Percentiles rank a stretch among this genome's conserved stretches.
Conservation (phyloP, 495 filamentous ascomycete genomes). For the Aspergillus ellipticus region DNA sequence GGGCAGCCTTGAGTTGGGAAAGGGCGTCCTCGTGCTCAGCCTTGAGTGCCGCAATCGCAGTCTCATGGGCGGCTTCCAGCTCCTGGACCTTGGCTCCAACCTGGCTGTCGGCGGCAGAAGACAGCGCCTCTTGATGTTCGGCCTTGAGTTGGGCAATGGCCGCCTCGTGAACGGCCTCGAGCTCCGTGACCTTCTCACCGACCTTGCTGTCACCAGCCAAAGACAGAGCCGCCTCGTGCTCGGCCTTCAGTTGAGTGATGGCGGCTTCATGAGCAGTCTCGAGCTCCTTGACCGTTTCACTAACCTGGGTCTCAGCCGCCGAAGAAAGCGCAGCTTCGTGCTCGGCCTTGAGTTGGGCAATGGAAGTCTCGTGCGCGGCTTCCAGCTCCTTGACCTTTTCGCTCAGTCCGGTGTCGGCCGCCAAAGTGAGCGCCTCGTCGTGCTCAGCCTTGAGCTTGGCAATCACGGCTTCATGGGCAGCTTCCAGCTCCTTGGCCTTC, state of each 20-base stretch:
- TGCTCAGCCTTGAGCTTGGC: constrained; percentile 36
- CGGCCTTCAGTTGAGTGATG: neutral
- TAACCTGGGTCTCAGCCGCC: neutral
- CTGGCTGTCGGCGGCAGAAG: neutral
- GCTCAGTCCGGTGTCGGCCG: neutral
- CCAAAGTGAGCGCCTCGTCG: constrained; percentile 24
- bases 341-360: neutral
- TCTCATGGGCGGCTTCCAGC: neutral
- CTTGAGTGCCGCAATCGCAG: neutral
- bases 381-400: constrained; percentile 1
- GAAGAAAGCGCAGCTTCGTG: neutral
- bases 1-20: neutral
- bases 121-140: neutral
- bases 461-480: constrained; percentile 32
- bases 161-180: neutral
- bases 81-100: neutral
- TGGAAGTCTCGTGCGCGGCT: neutral
- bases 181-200: neutral
- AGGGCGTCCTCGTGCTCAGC: neutral
- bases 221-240: neutral
- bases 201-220: neutral
- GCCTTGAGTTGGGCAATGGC: neutral
- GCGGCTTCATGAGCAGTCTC: neutral
- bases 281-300: neutral
- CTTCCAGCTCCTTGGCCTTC: constrained; percentile 31